A percentile compares a stretch with the other conserved stretches of the same genome.
These are phyloP conservation scores for Datisca glomerata DNA, from an alignment of 306 rosid genomes.

Conservation along the genomic window DNA sequence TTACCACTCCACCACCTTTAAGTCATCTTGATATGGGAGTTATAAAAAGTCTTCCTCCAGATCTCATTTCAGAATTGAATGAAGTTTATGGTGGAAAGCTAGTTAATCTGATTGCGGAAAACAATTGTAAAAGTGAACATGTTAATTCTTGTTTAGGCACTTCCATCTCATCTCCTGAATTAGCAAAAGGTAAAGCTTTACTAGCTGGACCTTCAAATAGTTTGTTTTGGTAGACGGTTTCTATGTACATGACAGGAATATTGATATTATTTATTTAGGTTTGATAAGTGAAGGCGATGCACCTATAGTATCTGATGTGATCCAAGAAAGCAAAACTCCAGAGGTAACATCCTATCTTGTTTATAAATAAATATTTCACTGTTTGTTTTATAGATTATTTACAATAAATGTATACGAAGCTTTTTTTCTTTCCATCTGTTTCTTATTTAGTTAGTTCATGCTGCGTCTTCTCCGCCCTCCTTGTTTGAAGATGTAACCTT, in stretches of 20 bases:
- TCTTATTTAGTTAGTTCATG: too few species aligned
- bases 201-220: constrained; percentile 1
- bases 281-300: constrained; percentile 21
- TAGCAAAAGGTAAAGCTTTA: constrained; percentile 25
- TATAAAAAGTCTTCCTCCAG: constrained; percentile 72
- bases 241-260: constrained; percentile 12
- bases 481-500: too few species aligned
- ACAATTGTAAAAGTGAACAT: constrained; percentile 27
- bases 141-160: constrained; percentile 8
- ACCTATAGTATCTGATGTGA: constrained; percentile 14
- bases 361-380: too few species aligned
- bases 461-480: too few species aligned
- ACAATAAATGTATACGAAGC: too few species aligned
- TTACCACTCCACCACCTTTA: constrained; percentile 54
- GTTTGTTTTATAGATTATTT: too few species aligned
- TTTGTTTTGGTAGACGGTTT: background rate
- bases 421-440: too few species aligned
- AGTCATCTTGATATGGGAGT: constrained; percentile 72
- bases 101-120: constrained; percentile 43
- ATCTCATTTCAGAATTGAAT: constrained; percentile 66
- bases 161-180: constrained; percentile 11
- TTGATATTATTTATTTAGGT: constrained; percentile 19
- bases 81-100: constrained; percentile 66
- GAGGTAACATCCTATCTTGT: too few species aligned
- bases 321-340: constrained; percentile 16